A percentile compares a stretch with the other conserved stretches of the same genome.
Evolutionary conservation across 306 rosid species (phyloP).

Genomic region (Macrotyloma uniflorum): DNA sequence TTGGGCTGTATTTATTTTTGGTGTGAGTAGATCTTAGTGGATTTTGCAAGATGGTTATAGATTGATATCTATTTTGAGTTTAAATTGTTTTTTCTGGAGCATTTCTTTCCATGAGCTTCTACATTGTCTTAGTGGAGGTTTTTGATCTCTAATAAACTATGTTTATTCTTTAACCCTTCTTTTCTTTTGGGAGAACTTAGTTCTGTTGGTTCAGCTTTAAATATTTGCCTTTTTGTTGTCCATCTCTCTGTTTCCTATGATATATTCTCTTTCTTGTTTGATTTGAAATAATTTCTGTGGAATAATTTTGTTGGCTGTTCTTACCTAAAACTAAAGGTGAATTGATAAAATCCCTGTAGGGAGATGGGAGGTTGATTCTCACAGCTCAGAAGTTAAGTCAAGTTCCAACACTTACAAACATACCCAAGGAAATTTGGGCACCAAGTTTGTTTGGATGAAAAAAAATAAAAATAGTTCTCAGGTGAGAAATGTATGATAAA

Average conservation of each 20-base stretch:
- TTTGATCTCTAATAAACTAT: slow-evolving; percentile 9
- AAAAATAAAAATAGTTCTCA: slow-evolving; percentile 35
- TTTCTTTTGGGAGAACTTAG: neutral
- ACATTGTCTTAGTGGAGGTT: neutral
- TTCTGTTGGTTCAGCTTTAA: neutral
- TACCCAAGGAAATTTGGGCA: slow-evolving; percentile 46
- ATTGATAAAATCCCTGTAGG: slow-evolving; percentile 55
- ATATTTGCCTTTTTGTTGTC: neutral
- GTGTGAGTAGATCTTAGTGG: neutral
- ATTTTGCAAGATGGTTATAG: neutral
- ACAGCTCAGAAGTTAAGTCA: slow-evolving; percentile 42
- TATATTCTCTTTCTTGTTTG: slow-evolving; percentile 30
- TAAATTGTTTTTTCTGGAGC: neutral
- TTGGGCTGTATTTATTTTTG: neutral
- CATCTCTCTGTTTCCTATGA: neutral
- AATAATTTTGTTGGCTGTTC: slow-evolving; percentile 2
- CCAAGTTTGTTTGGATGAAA: slow-evolving; percentile 35
- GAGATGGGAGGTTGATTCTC: slow-evolving; percentile 55
- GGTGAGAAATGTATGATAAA: slow-evolving; percentile 52
- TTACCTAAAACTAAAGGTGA: slow-evolving; percentile 32
- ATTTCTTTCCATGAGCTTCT: neutral
- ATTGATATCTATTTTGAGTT: neutral
- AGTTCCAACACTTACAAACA: slow-evolving; percentile 42
- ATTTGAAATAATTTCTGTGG: slow-evolving; percentile 15
- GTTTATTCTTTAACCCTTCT: slow-evolving; percentile 4